Percentiles rank a stretch among this genome's conserved stretches.
These are phyloP conservation scores for Wickerhamiella cacticola DNA, from an alignment of 805 yeast genomes.

Conservation along the genomic window DNA sequence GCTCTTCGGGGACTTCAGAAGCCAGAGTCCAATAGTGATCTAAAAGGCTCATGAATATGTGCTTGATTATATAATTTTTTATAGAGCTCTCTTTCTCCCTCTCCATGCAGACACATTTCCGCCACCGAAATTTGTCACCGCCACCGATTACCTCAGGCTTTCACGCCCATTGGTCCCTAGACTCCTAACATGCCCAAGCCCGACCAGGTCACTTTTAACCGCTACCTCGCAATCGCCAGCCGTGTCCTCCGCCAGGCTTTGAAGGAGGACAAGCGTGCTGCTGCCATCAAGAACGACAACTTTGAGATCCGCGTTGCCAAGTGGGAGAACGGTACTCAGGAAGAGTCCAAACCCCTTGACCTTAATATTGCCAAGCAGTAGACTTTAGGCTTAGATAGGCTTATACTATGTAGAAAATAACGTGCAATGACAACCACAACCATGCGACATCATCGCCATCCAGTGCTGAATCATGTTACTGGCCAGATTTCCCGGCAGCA, in stretches of 20 bases:
- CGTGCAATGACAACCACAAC: too few species aligned
- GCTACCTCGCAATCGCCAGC: constrained; percentile 83
- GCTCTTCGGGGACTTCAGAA: constrained; percentile 60
- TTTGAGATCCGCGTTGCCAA: constrained; percentile 64
- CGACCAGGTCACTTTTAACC: constrained; percentile 47
- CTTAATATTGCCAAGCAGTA: constrained; percentile 15
- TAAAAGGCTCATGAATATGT: constrained; percentile 20
- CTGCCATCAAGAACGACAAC: constrained; percentile 53
- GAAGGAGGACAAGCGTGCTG: constrained; percentile 71
- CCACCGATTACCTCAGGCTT: constrained; percentile 4
- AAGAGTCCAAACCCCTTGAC: constrained; percentile 22
- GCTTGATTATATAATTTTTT: background rate
- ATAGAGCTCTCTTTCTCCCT: background rate
- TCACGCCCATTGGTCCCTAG: constrained; percentile 9
- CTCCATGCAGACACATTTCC: background rate
- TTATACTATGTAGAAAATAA: constrained; percentile 1
- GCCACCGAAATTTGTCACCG: constrained; percentile 7
- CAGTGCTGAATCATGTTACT: constrained; percentile 8
- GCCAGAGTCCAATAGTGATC: constrained; percentile 70
- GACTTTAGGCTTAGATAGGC: background rate
- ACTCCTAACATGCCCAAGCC: constrained; percentile 23
- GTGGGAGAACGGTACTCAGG: constrained; percentile 50
- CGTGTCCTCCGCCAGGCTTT: constrained; percentile 75
- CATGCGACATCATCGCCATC: too few species aligned
- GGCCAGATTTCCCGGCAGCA: background rate